phyloP scores from a whole-genome alignment of 768 basidiomycete species.

The Fistulinella prunicolor region DNA sequence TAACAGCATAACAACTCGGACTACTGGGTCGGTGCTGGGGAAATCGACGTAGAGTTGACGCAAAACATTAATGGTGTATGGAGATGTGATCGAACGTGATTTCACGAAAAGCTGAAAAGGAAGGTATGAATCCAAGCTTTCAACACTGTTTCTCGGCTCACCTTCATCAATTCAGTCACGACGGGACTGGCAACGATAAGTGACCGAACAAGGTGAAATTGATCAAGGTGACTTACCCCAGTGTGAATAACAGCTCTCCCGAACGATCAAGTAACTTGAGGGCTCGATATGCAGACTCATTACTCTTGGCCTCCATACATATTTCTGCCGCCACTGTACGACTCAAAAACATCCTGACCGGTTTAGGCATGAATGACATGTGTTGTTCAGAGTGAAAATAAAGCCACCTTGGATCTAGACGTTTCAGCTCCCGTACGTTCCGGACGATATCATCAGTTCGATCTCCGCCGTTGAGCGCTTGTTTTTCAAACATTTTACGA shows the following conservation, averaged over 20 bases:
- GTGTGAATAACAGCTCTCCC: conserved; percentile 64
- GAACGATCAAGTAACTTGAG: conserved; percentile 65
- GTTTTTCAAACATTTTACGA: conserved; percentile 78
- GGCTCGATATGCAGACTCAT: conserved; percentile 66
- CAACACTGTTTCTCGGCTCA: conserved; percentile 23
- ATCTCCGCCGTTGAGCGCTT: conserved; percentile 42
- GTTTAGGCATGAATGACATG: conserved; percentile 3
- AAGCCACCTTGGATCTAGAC: conserved; percentile 63
- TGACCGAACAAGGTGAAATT: neutral
- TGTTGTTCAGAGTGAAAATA: neutral
- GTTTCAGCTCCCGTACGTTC: conserved; percentile 68
- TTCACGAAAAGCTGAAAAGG: conserved; percentile 64
- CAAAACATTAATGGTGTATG: conserved; percentile 49
- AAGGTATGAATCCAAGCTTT: conserved; percentile 3
- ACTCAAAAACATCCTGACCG: conserved; percentile 71
- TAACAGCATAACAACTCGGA: conserved; percentile 72
- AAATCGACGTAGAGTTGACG: conserved; percentile 66
- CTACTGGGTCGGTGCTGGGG: conserved; percentile 55
- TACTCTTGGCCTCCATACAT: conserved; percentile 75
- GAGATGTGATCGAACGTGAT: conserved; percentile 60
- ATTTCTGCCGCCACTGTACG: conserved; percentile 82
- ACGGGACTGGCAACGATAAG: conserved; percentile 33
- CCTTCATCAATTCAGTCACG: conserved; percentile 68
- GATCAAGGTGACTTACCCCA: conserved; percentile 45
- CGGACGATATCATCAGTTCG: conserved; percentile 62